Percentiles rank a stretch among this genome's conserved stretches.
phyloP scores from a whole-genome alignment of 768 basidiomycete genomes.

The Mycena chlorophos region DNA sequence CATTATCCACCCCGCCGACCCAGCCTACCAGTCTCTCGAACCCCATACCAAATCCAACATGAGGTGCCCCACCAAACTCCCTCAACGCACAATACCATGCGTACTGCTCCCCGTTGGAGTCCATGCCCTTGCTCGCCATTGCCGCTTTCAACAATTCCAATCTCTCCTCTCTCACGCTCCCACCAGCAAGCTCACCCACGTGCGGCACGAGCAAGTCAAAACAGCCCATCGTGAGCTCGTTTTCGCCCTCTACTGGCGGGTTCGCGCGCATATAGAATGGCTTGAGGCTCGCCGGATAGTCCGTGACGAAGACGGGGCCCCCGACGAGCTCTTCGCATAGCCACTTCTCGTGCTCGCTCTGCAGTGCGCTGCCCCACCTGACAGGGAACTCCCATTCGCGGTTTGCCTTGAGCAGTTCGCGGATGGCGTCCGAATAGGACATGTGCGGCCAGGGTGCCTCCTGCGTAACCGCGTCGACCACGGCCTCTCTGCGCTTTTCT shows the following conservation, averaged over 20 bases:
- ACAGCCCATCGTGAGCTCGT: constrained; percentile 75
- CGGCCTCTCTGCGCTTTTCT: constrained; percentile 31
- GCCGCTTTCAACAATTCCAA: constrained; percentile 47
- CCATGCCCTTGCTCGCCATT: constrained; percentile 44
- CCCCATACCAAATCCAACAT: constrained; percentile 95
- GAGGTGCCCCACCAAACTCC: constrained; percentile 82
- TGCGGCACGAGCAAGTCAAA: constrained; percentile 91
- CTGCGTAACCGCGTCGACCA: constrained; percentile 38
- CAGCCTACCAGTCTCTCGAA: constrained; percentile 89
- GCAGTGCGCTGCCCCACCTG: constrained; percentile 70
- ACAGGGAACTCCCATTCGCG: constrained; percentile 31
- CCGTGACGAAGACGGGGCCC: constrained; percentile 87
- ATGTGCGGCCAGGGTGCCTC: constrained; percentile 64
- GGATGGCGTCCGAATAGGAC: constrained; percentile 76
- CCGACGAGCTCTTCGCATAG: constrained; percentile 66
- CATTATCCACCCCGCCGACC: constrained; percentile 84
- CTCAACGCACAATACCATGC: constrained; percentile 84
- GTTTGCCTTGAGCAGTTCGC: constrained; percentile 44
- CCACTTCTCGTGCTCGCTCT: constrained; percentile 93
- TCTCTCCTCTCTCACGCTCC: constrained; percentile 85
- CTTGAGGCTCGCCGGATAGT: constrained; percentile 82
- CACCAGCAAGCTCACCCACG: constrained; percentile 89
- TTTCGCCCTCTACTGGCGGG: constrained; percentile 26
- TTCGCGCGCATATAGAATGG: constrained; percentile 96
- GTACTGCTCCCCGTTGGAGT: constrained; percentile 42